Base-by-base conservation (phyloP, 768 basidiomycete genomes). In the Macrocybe gigantea region DNA sequence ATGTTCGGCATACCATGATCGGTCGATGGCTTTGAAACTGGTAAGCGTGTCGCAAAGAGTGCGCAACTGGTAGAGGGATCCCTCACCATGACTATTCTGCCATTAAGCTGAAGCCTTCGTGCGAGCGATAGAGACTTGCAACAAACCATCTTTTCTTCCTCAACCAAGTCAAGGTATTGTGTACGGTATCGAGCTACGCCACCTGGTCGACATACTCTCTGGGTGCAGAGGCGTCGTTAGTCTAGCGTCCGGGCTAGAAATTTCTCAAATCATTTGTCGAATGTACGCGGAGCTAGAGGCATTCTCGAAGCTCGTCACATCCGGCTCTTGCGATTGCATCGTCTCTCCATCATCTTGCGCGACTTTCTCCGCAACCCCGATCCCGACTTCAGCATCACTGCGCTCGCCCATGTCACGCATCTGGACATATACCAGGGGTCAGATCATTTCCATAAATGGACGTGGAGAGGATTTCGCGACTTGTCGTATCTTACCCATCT, bases 1-100 rank as follows among this genome's bases (percentile, higher is more conserved):
- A 30, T 52, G 51, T 51, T 55, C 51, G 15, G 48, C 54, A 22
- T 46, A 55, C 36, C 40, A 55, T 37, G 51, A 55, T 42, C 44
- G 52, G 7, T 41, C 41, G 1, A 46, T 50, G 52, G 52, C 44
- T 3, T 15, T 50, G 31, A 49, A 40, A 5, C 49, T 53, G 6
- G 52, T 49, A 33, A 29, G 41, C 14, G 44, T 53, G 11, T 50
- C 46, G 14, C 31, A 37, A 33, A 40, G 41, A 47, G 45, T 50
- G 30, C 48, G 33, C 29, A 29, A 36, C 34, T 50, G 52, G 52
- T 53, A 44, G 33, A 4, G 22, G 22, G 41, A 31, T 12, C 15
- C n/a, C 6, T 29, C n/a, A 6, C 3, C 22, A 12, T 37, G 13
- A 30, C 8, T 39, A 3, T 35, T 34, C 12, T 30, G 5, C 22